These are phyloP conservation scores for Chlorella sp. DNA, from an alignment of 139 green algal genomes.

Conservation along the genomic window DNA sequence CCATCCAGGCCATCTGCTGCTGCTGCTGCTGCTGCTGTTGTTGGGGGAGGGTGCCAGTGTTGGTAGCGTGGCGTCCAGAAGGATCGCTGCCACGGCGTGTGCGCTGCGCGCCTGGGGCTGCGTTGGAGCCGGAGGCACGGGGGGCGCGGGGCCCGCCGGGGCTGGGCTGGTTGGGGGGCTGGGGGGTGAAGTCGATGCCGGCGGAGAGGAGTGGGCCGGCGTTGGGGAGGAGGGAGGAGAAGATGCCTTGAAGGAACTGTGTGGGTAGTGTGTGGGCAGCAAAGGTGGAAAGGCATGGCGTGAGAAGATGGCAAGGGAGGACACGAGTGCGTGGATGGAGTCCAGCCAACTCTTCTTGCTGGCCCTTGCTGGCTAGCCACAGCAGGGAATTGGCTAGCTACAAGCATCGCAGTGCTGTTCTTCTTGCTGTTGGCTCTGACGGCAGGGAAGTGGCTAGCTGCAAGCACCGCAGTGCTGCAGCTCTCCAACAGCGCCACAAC, in stretches of 20 bases:
- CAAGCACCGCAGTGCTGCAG: too few species aligned
- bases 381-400: neutral
- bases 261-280: too few species aligned
- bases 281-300: neutral
- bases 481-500: too few species aligned
- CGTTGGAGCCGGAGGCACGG: neutral
- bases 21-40: neutral
- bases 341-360: neutral
- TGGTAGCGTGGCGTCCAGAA: neutral
- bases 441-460: neutral
- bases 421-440: too few species aligned
- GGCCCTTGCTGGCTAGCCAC: too few species aligned
- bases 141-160: too few species aligned
- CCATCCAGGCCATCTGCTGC: neutral
- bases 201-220: too few species aligned
- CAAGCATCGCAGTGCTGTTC: too few species aligned
- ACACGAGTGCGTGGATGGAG: neutral
- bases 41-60: neutral
- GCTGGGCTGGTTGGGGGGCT: too few species aligned
- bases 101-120: neutral
- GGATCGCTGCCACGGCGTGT: neutral
- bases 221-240: neutral
- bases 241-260: neutral
- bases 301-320: neutral
- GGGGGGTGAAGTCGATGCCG: too few species aligned